Conservation (phyloP, 2,329 filamentous ascomycete species). For the Cryphonectria carpinicola region DNA sequence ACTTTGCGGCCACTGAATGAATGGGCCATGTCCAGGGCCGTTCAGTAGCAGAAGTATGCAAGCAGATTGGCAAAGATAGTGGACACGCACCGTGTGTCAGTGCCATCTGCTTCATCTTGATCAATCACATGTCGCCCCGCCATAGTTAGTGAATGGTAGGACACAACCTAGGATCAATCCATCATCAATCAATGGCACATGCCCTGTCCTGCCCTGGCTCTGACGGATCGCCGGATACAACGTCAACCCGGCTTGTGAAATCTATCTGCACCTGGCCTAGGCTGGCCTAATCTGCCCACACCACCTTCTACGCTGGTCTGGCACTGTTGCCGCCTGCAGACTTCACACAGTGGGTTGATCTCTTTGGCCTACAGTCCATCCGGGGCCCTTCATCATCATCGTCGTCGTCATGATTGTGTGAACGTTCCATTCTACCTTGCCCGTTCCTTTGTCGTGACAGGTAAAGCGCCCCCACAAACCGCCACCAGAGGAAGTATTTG, state of each 20-base stretch:
- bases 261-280: constrained; percentile 13
- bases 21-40: too few relatives aligned
- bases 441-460: background rate
- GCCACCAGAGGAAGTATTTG: background rate
- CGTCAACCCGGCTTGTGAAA: constrained; percentile 12
- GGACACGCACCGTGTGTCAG: too few relatives aligned
- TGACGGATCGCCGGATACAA: constrained; percentile 14
- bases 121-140: too few relatives aligned
- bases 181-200: constrained; percentile 1
- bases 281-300: constrained; percentile 6
- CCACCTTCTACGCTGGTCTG: background rate
- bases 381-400: background rate
- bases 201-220: background rate
- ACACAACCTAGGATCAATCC: background rate
- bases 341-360: constrained; percentile 24
- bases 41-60: too few relatives aligned
- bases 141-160: background rate
- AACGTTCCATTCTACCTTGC: constrained; percentile 27
- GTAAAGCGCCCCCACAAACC: background rate
- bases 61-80: too few relatives aligned
- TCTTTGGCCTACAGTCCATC: constrained; percentile 1
- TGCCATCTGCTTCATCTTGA: too few relatives aligned
- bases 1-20: too few relatives aligned
- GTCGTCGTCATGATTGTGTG: background rate
- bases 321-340: constrained; percentile 24